Evolutionary conservation across 1,139 yeast species (phyloP).

Genomic region (Kazachstania sp.): DNA sequence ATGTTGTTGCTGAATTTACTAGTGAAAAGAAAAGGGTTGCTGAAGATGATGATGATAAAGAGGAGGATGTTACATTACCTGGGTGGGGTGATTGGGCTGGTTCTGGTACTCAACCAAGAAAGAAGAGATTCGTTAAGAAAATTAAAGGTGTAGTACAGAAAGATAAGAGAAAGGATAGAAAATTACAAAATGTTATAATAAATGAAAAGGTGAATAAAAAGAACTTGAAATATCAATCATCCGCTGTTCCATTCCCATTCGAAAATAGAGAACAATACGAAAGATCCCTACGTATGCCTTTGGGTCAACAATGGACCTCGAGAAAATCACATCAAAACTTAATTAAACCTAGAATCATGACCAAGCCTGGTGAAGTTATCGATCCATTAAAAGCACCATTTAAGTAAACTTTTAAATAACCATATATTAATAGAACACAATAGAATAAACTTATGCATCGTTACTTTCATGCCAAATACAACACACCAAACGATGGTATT

Average conservation of each 20-base stretch:
- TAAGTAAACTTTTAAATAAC: constrained; percentile 16
- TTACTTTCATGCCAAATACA: too few relatives aligned
- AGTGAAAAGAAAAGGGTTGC: constrained; percentile 62
- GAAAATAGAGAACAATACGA: constrained; percentile 93
- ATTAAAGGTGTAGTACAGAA: constrained; percentile 64
- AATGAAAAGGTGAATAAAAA: constrained; percentile 83
- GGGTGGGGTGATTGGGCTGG: constrained; percentile 95
- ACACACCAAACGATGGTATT: too few relatives aligned
- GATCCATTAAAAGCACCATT: constrained; percentile 63
- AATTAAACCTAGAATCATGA: constrained; percentile 80
- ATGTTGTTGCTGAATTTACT: constrained; percentile 67
- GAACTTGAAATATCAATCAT: constrained; percentile 74
- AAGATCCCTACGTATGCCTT: constrained; percentile 87
- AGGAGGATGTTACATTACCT: constrained; percentile 76
- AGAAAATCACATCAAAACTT: constrained; percentile 78
- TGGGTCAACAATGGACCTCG: constrained; percentile 95
- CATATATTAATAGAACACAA: not conserved
- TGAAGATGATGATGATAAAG: constrained; percentile 79
- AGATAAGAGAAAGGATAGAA: constrained; percentile 69
- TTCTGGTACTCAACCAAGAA: constrained; percentile 47
- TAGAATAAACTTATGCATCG: too few relatives aligned
- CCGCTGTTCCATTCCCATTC: constrained; percentile 86
- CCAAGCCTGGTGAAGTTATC: constrained; percentile 82
- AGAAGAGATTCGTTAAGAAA: constrained; percentile 56
- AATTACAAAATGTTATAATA: constrained; percentile 71